Percentiles rank a stretch among this genome's conserved stretches.
phyloP scores from a whole-genome alignment of 768 basidiomycete genomes.

The Auriscalpium vulgare region DNA sequence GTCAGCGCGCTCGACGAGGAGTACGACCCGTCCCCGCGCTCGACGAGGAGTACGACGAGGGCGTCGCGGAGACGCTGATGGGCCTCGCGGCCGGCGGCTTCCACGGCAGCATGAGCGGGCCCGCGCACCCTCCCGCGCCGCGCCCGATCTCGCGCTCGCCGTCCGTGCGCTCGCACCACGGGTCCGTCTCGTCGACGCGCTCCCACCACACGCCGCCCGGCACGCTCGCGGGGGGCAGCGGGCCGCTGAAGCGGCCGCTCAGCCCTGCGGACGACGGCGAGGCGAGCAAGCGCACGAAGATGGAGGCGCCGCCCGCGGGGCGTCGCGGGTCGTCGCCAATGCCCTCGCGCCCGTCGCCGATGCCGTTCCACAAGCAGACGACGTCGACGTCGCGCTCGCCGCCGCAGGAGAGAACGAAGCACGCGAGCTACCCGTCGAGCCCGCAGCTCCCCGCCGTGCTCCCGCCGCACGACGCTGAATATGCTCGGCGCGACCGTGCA shows the following conservation, averaged over 20 bases:
- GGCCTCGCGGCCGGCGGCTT: conserved; percentile 34
- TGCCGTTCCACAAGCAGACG: conserved; percentile 67
- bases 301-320: conserved; percentile 41
- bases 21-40: no score
- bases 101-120: conserved; percentile 5
- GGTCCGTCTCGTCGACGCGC: conserved; percentile 58
- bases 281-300: conserved; percentile 55
- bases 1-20: no score
- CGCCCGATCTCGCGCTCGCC: conserved; percentile 24
- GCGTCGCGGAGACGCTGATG: conserved; percentile 80
- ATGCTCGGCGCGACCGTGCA: no score
- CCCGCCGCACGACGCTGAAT: conserved; percentile 65
- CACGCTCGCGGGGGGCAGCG: conserved; percentile 22
- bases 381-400: conserved; percentile 52
- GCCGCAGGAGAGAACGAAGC: conserved; percentile 42
- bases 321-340: conserved; percentile 44
- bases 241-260: conserved; percentile 51
- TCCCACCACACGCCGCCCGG: conserved; percentile 58
- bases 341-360: conserved; percentile 59
- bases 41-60: conserved; percentile 94
- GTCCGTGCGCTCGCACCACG: conserved; percentile 43
- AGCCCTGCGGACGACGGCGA: conserved; percentile 55
- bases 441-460: conserved; percentile 54
- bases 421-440: conserved; percentile 29
- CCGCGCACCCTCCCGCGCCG: conserved; percentile 6